phyloP scores from a whole-genome alignment of 192 early-diverging fungal species.

The Lunasporangiospora selenospora region DNA sequence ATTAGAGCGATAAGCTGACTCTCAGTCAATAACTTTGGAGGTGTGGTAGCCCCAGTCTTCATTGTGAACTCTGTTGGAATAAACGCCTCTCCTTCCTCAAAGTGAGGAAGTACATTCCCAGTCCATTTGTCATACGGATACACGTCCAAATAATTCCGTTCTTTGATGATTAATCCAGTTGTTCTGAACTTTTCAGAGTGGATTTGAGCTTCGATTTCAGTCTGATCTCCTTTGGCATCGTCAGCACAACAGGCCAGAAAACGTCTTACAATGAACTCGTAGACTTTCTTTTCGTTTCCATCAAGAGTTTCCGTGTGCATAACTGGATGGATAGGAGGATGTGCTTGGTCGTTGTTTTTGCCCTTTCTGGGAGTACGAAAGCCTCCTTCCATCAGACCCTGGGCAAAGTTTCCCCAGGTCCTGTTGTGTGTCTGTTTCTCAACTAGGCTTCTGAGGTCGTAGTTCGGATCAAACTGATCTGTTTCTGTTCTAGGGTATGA shows the following conservation, averaged over 20 bases:
- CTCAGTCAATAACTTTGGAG: constrained; percentile 83
- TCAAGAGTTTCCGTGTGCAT: constrained; percentile 36
- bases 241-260: constrained; percentile 95
- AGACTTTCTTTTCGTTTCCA: constrained; percentile 77
- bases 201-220: constrained; percentile 73
- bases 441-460: constrained; percentile 73
- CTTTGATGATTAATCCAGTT: constrained; percentile 79
- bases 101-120: constrained; percentile 75
- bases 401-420: constrained; percentile 22
- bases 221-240: constrained; percentile 88
- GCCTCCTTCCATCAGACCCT: constrained; percentile 67
- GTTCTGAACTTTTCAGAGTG: constrained; percentile 79
- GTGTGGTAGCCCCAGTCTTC: constrained; percentile 66
- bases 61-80: constrained; percentile 73
- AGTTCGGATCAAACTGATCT: constrained; percentile 81
- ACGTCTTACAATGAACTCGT: constrained; percentile 86
- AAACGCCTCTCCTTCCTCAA: constrained; percentile 70
- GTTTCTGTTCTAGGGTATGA: constrained; percentile 99
- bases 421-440: constrained; percentile 57
- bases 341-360: constrained; percentile 91
- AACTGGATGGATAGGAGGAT: constrained; percentile 97
- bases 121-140: constrained; percentile 93
- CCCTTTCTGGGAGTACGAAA: constrained; percentile 83
- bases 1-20: constrained; percentile 88
- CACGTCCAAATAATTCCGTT: constrained; percentile 91